Percentiles rank a stretch among this genome's conserved stretches.
phyloP scores from a whole-genome alignment of 2,329 filamentous ascomycete genomes.

The Aspergillus cejpii region DNA sequence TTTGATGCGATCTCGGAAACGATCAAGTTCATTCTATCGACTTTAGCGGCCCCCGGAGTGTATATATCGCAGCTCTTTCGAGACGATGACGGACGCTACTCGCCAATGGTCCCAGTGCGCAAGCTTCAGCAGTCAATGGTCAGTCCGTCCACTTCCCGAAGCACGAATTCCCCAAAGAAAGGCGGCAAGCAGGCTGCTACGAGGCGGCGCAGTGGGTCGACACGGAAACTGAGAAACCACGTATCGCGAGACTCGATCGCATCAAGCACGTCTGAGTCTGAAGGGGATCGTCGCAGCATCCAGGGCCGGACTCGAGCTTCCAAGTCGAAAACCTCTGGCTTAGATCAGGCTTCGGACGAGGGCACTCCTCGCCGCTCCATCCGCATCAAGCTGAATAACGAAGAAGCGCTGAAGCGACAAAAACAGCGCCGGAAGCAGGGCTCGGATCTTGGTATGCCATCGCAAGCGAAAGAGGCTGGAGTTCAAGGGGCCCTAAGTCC shows the following conservation, averaged over 20 bases:
- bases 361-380: conserved; percentile 70
- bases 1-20: conserved; percentile 66
- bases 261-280: conserved; percentile 51
- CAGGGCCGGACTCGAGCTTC: conserved; percentile 20
- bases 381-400: conserved; percentile 79
- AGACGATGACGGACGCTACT: conserved; percentile 71
- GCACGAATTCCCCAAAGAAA: conserved; percentile 18
- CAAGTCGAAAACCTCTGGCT: conserved; percentile 23
- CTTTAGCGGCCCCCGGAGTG: conserved; percentile 69
- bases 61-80: conserved; percentile 80
- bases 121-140: conserved; percentile 46
- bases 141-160: conserved; percentile 17
- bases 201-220: conserved; percentile 26
- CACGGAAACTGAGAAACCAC: conserved; percentile 28
- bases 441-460: conserved; percentile 23
- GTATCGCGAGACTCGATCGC: conserved; percentile 41
- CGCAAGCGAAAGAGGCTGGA: conserved; percentile 21
- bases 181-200: conserved; percentile 21
- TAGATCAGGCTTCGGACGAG: conserved; percentile 49
- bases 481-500: conserved; percentile 53
- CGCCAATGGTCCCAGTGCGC: conserved; percentile 65
- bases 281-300: conserved; percentile 37
- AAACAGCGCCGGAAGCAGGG: conserved; percentile 36
- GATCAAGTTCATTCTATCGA: conserved; percentile 69
- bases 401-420: conserved; percentile 68